Conservation (phyloP, 495 filamentous ascomycete genomes). For the Penicillium antarcticum region DNA sequence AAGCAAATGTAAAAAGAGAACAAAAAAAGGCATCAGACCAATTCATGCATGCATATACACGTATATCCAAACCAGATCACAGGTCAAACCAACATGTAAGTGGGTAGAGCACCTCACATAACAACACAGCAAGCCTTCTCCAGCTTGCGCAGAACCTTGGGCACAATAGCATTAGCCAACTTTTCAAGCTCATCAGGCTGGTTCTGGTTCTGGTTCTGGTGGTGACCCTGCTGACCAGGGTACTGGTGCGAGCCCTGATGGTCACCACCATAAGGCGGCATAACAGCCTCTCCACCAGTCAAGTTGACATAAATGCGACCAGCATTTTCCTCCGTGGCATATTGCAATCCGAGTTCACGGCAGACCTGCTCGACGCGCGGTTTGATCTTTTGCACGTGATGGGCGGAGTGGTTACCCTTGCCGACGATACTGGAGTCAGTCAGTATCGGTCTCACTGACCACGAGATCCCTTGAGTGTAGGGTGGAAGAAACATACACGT, state of each 20-base stretch:
- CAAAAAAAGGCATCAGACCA: not conserved
- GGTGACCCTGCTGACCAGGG: constrained; percentile 10
- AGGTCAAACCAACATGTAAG: not conserved
- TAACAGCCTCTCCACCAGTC: constrained; percentile 56
- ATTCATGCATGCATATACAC: not conserved
- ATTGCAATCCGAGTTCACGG: constrained; percentile 75
- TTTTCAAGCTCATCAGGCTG: constrained; percentile 63
- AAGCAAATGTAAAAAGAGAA: not conserved
- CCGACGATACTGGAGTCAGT: constrained; percentile 68
- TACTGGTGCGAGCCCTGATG: constrained; percentile 19
- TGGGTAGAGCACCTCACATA: constrained; percentile 52
- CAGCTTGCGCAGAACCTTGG: constrained; percentile 58
- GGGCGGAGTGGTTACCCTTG: constrained; percentile 81
- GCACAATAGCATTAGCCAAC: constrained; percentile 59
- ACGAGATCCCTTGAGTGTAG: no score
- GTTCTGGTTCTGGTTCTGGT: constrained; percentile 40
- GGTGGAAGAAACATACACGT: constrained; percentile 51
- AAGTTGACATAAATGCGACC: constrained; percentile 78
- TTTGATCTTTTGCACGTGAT: constrained; percentile 85
- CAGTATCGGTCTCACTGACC: not conserved
- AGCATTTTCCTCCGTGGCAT: constrained; percentile 78
- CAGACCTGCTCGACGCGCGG: constrained; percentile 86
- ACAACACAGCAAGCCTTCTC: constrained; percentile 71
- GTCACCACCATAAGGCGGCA: constrained; percentile 43
- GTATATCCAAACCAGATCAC: not conserved